Percentiles rank a stretch among this genome's conserved stretches.
Evolutionary conservation across 1,139 yeast genomes (phyloP).

Genomic region (Komagataea norvegica): DNA sequence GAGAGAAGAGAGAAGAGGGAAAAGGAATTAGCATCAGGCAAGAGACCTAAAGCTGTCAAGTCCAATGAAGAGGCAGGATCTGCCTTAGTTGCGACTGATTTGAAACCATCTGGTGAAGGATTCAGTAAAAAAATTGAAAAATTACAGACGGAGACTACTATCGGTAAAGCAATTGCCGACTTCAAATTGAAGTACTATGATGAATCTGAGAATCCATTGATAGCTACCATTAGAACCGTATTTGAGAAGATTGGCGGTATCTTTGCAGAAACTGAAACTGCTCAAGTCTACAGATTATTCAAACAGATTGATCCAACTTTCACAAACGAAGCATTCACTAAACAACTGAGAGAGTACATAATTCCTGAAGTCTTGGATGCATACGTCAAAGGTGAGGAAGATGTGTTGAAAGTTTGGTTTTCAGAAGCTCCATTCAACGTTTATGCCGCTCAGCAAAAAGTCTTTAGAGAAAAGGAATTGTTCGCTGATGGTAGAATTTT

Average conservation of each 20-base stretch:
- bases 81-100: constrained; percentile 76
- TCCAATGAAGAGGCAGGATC: constrained; percentile 86
- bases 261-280: constrained; percentile 95
- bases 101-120: constrained; percentile 66
- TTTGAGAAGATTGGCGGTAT: constrained; percentile 72
- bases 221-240: constrained; percentile 75
- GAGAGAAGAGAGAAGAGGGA: constrained; percentile 73
- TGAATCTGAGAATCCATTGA: constrained; percentile 90
- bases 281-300: constrained; percentile 81
- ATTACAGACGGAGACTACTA: constrained; percentile 60
- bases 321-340: constrained; percentile 72
- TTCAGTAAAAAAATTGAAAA: constrained; percentile 63
- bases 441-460: constrained; percentile 91
- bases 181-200: constrained; percentile 74
- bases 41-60: constrained; percentile 59
- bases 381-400: constrained; percentile 86
- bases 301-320: constrained; percentile 88
- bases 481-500: constrained; percentile 88
- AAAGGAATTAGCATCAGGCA: constrained; percentile 58
- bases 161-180: constrained; percentile 62
- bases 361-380: constrained; percentile 96
- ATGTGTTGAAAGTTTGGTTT: constrained; percentile 81
- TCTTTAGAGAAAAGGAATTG: constrained; percentile 84
- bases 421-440: constrained; percentile 97
- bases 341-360: constrained; percentile 84